These are phyloP conservation scores for Fusarium palustre DNA, from an alignment of 2,329 filamentous ascomycete species.

Conservation along the genomic window DNA sequence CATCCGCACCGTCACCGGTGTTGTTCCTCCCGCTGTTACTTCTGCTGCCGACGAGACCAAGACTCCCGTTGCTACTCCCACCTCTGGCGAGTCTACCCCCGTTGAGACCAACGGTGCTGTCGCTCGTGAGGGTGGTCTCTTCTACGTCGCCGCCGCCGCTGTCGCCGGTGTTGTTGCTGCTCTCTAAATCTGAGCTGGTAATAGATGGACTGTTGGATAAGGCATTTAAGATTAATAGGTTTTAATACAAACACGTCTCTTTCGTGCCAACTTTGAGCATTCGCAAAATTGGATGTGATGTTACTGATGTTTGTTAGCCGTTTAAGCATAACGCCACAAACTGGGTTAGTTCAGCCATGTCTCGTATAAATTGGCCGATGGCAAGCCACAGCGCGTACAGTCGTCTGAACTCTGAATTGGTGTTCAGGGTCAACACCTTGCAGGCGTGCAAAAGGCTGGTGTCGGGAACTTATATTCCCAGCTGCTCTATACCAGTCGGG, in stretches of 20 bases:
- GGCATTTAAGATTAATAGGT: slow-evolving; percentile 19
- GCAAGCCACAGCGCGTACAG: neutral
- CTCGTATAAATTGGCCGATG: neutral
- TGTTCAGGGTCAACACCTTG: neutral
- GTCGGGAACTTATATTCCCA: neutral
- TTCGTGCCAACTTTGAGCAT: neutral
- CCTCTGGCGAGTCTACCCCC: slow-evolving; percentile 4
- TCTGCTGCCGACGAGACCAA: slow-evolving; percentile 19
- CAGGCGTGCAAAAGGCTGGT: neutral
- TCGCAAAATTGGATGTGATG: neutral
- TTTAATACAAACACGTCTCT: slow-evolving; percentile 27
- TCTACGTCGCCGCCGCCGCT: slow-evolving; percentile 48
- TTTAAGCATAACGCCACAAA: neutral
- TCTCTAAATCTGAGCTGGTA: slow-evolving; percentile 41
- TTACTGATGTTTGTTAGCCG: neutral
- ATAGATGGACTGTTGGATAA: neutral
- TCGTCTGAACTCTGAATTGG: neutral
- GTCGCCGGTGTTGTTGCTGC: slow-evolving; percentile 48
- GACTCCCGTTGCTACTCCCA: slow-evolving; percentile 15
- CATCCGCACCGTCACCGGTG: slow-evolving; percentile 10
- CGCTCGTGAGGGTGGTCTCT: slow-evolving; percentile 46
- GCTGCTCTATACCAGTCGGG: neutral
- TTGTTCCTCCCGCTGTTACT: neutral
- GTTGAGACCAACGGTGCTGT: slow-evolving; percentile 36
- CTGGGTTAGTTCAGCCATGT: slow-evolving; percentile 3